Base-by-base conservation (phyloP, 73 alveolate species). In the Paramecium biaurelia region DNA sequence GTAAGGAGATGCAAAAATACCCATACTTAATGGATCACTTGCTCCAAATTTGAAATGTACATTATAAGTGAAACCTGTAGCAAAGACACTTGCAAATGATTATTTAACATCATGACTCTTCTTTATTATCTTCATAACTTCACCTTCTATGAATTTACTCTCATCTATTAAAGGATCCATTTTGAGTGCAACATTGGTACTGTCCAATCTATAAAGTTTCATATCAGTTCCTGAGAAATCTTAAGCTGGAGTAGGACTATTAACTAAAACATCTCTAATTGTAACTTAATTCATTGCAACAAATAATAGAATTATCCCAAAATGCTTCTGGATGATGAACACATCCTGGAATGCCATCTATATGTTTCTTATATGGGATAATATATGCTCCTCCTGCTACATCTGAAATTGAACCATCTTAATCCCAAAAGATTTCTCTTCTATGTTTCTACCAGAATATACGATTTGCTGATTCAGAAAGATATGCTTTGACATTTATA, bases 291-390 rank as follows among this genome's bases (percentile, higher is more conserved):
- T 20, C 35, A 23, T 79, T 41, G 70, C 72, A n/a, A 79, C 90
- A 79, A 41, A 79, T 24, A 10, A 79, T 24, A 11, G 90, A 79
- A 23, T 79, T 45, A 45, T 79, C 72, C 76, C 74, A 79, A 23
- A 8, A n/a, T 20, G 11, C 47, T 20, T 42, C 74, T 18, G 56
- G 56, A 14, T 79, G 56, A 79, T 1, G 1, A 38, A 26, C 70
- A 63, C 90, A 79, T 79, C 90, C 90, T 30, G 90, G 28, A 18
- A 79, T 79, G 3, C 90, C 90, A 79, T 26, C 56, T 0, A 79
- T 21, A 26, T 79, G 90, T 32, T 43, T 26, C 24, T 79, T 79
- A 35, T 79, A 43, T 20, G 70, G 70, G 7, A 79, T 42, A 18
- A 79, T 45, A 79, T 38, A 79, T 18, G 72, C 90, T 42, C 72